Base-by-base conservation (phyloP, 768 basidiomycete genomes). In the Lactarius quietus region DNA sequence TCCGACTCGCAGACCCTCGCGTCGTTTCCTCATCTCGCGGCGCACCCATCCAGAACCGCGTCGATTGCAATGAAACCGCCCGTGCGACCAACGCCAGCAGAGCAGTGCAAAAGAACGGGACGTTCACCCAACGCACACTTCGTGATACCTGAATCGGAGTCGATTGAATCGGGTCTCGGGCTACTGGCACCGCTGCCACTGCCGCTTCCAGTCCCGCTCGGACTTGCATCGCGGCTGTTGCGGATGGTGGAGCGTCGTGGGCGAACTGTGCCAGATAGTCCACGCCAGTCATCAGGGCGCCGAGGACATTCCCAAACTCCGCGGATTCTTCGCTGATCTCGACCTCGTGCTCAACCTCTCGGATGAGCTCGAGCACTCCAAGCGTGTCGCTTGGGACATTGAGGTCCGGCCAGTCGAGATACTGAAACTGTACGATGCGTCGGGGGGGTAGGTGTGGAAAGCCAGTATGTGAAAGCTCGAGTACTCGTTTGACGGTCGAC, bases 321-420 rank as follows among this genome's bases (percentile, higher is more conserved):
- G n/a, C 73, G 71, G 69, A 41, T 26, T 54, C 63, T n/a, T 65
- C 69, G 63, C 69, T 65, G 41, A 61, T 62, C 41, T 72, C 74
- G 36, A 71, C 73, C 55, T 71, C 68, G 4, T 71, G 71, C 68
- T 83, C 87, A n/a, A 93, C 88, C 67, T 87, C 86, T 65, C 80
- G 82, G 60, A 97, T 83, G 28, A 98, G 82, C 17, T 82, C 78
- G 48, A 97, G 76, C 23, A 98, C 79, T 8, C 87, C 89, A 8
- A 83, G 78, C 0, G 95, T 87, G 64, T 93, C 86, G 15, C 89
- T 86, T 0, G 96, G 96, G 15, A 98, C 93, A 73, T 95, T 95
- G 80, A 98, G 89, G 72, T 98, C 96, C 2, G 95, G 93, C 96
- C 96, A 98, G 43, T 90, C 89, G 43, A 95, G 82, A 72, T 94